A percentile compares a stretch with the other conserved stretches of the same genome.
Evolutionary conservation across 2,329 filamentous ascomycete species (phyloP).

Genomic region (Fusarium setosum): DNA sequence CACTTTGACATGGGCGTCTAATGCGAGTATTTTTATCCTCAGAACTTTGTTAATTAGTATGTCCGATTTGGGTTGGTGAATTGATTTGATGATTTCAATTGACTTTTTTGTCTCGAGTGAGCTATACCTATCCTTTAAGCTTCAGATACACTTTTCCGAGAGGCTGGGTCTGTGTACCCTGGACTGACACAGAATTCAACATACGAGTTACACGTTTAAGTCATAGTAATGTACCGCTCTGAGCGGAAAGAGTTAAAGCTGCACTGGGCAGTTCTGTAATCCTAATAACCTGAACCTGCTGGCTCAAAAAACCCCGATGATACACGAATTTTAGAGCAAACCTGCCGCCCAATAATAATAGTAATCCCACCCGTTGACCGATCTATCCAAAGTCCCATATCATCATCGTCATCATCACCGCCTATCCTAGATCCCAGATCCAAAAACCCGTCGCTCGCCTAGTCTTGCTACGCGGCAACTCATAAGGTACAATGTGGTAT

Average conservation of each 20-base stretch:
- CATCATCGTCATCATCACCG: conserved; percentile 12
- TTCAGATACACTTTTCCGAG: no score
- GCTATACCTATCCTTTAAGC: neutral
- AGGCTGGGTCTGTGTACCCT: no score
- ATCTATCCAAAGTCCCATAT: conserved; percentile 1
- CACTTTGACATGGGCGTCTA: neutral
- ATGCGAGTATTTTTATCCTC: neutral
- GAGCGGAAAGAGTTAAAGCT: conserved; percentile 3
- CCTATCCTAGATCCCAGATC: neutral
- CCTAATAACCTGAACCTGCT: neutral
- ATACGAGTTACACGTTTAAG: no score
- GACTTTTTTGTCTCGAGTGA: neutral
- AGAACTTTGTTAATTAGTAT: neutral
- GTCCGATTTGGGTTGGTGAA: neutral
- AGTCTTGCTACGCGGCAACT: conserved; percentile 30
- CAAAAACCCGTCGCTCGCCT: conserved; percentile 15
- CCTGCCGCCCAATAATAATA: conserved; percentile 22
- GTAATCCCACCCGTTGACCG: neutral
- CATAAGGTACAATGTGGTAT: conserved; percentile 39
- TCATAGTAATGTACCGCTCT: conserved; percentile 11
- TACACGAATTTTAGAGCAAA: conserved; percentile 29
- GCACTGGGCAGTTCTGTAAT: neutral
- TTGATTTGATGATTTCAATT: neutral
- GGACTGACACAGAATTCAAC: no score
- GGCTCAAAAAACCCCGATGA: neutral